Base-by-base conservation (phyloP, 345 rosid genomes). In the Toxicodendron radicans region DNA sequence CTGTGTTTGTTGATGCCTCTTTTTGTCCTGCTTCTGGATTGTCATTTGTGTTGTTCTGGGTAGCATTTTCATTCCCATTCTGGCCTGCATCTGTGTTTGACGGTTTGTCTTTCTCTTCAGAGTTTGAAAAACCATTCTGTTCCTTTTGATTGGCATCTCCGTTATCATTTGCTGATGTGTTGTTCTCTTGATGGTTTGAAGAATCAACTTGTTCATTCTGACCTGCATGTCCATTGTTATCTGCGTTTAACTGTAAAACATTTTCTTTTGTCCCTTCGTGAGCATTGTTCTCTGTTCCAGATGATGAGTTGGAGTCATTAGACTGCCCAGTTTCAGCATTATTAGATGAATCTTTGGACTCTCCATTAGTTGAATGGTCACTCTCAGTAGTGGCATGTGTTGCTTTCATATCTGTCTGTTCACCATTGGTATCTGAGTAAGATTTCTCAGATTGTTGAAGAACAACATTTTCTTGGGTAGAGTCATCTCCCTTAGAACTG, bases 391-490 rank as follows among this genome's bases (percentile, higher is more conserved):
- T 79, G 20, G 86, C 81, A 81, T 70, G 71, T 48, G 75, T 68
- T 57, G 58, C 80, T 49, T 73, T 77, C 64, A 81, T 62, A 81
- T 78, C 84, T 64, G 89, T 78, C 73, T 80, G 88, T 64, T 80
- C 79, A 74, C 81, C 83, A 58, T 78, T 79, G 63, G 83, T 72
- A 75, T 61, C 88, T 20, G 86, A 80, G 35, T 77, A 83, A 0
- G 86, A 66, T 76, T 76, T 77, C 78, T 84, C 87, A n/a, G 82
- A 77, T 35, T 85, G 86, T 53, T 69, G 78, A 54, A 38, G 71
- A 58, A 77, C 84, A 70, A 71, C 86, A 80, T 76, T 73, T 68
- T 83, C 75, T 9, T 24, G 21, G 70, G 76, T 66, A 20, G 74
- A 77, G 23, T 73, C 79, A 52, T 81, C 87, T 52, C 41, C 83